Evolutionary conservation across 1,284 basidiomycete species (phyloP), one percentile per base, ranked within the genome.

Genomic region (Anthracocystis walkeri): DNA sequence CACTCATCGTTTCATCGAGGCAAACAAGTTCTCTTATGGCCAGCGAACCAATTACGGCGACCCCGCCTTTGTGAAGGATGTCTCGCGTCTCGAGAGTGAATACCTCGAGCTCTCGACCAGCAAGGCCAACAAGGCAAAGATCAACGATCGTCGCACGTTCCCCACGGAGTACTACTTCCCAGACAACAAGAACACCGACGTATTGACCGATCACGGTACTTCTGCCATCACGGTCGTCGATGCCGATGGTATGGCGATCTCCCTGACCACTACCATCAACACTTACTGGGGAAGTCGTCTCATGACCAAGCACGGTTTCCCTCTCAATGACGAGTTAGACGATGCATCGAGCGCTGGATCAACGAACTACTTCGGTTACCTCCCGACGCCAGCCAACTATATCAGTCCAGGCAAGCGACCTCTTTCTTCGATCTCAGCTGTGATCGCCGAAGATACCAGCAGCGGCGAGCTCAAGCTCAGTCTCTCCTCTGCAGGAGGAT

Each of bases 181-280:
- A 0, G 38, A 55, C 50, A 78, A 80, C 58, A 55, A 60, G 44
- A 12, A 61, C 10, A 82, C 81, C 50, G 65, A 74, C 20, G 75
- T 85, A 1, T 59, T 81, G 14, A 66, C 54, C 16, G 86, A 87
- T 55, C 63, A 72, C 20, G 87, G 87, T 3, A 87, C 87, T 7
- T 85, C 83, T 31, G 85, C 86, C 44, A 60, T 87, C 23, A 84
- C 85, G 16, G 84, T 82, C 2, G 84, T 85, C 4, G 87, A 87
- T 63, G 67, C 66, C 0, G 53, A 78, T 20, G 87, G 87, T 2
- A 84, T 85, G 73, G 84, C 86, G 2, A 80, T 87, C 50, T 84
- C 85, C 27, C 64, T 87, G 41, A 87, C 87, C 4, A 87, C 87
- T 2, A 87, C 87, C 0, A 82, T 87, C 67, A 81, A 87, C 73